phyloP scores from a whole-genome alignment of 1,284 basidiomycete species.

The Apiotrichum gracile region DNA sequence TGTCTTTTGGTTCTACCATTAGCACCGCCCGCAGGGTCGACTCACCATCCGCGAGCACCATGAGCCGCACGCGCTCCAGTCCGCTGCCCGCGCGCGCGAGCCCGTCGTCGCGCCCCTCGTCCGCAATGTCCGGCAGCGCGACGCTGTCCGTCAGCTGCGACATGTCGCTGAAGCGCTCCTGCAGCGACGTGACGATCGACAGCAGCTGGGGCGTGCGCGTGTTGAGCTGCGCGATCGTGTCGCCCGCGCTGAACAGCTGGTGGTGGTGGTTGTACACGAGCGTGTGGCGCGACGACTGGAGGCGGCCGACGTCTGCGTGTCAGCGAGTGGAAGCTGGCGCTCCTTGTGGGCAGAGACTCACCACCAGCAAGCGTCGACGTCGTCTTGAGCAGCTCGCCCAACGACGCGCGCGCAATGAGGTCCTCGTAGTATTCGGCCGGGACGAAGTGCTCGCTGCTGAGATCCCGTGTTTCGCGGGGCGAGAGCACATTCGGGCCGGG shows the following conservation, averaged over 20 bases:
- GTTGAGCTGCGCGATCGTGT: slow-evolving; percentile 44
- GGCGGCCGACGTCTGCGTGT: slow-evolving; percentile 35
- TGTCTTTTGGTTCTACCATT: slow-evolving; percentile 1
- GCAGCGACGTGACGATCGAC: slow-evolving; percentile 41
- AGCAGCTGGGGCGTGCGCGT: slow-evolving; percentile 45
- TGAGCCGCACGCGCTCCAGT: slow-evolving; percentile 27
- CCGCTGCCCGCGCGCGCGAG: slow-evolving; percentile 5
- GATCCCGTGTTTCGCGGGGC: background rate
- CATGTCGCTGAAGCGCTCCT: slow-evolving; percentile 44
- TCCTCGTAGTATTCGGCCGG: slow-evolving; percentile 40
- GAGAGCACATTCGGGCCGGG: background rate
- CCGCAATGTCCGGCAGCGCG: slow-evolving; percentile 19
- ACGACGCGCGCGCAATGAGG: slow-evolving; percentile 27
- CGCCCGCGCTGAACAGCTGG: slow-evolving; percentile 46
- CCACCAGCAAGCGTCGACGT: slow-evolving; percentile 32
- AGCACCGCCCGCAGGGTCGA: background rate
- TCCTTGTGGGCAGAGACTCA: slow-evolving; percentile 9
- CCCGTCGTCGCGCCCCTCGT: background rate
- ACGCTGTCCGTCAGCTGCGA: slow-evolving; percentile 41
- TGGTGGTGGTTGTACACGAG: slow-evolving; percentile 49
- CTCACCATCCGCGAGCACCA: slow-evolving; percentile 31
- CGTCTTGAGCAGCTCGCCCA: slow-evolving; percentile 36
- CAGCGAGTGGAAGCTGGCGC: background rate
- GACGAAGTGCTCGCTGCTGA: slow-evolving; percentile 23
- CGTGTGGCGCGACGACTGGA: slow-evolving; percentile 41